Percentiles rank a stretch among this genome's conserved stretches.
These are phyloP conservation scores for Entophlyctis luteolus DNA, from an alignment of 192 early-diverging fungal genomes.

Conservation along the genomic window DNA sequence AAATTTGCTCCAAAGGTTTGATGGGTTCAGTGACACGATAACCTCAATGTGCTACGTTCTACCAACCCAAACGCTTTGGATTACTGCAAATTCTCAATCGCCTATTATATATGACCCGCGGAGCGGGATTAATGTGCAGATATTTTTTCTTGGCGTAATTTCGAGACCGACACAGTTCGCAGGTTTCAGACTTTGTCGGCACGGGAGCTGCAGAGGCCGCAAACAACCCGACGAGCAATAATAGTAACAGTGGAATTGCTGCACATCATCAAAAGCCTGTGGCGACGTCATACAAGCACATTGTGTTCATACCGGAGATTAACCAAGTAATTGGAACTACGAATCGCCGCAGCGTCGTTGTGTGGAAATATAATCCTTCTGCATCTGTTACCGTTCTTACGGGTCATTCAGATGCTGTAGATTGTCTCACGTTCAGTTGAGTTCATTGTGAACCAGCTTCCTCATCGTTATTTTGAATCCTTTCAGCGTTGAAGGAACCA, in stretches of 20 bases:
- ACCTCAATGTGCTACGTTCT: constrained; percentile 54
- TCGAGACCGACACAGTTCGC: not conserved
- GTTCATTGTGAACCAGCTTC: not conserved
- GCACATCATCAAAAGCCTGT: constrained; percentile 30
- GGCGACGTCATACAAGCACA: constrained; percentile 39
- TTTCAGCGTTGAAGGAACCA: constrained; percentile 52
- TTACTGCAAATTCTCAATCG: constrained; percentile 46
- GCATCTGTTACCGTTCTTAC: constrained; percentile 49
- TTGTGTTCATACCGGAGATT: constrained; percentile 49
- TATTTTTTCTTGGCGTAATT: not conserved
- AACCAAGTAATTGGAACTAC: constrained; percentile 51
- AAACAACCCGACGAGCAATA: no score
- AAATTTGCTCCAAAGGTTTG: constrained; percentile 55
- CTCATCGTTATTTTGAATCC: not conserved
- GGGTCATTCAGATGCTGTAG: constrained; percentile 54
- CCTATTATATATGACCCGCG: constrained; percentile 57
- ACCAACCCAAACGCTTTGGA: constrained; percentile 58
- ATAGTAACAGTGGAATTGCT: no score
- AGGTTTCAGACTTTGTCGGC: no score
- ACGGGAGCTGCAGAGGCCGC: no score
- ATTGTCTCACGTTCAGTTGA: constrained; percentile 52
- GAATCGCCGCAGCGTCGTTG: constrained; percentile 39
- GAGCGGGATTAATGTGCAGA: constrained; percentile 55
- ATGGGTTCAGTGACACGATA: constrained; percentile 57
- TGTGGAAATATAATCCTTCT: constrained; percentile 54